Conservation (phyloP, 345 rosid genomes). For the Boechera retrofracta region DNA sequence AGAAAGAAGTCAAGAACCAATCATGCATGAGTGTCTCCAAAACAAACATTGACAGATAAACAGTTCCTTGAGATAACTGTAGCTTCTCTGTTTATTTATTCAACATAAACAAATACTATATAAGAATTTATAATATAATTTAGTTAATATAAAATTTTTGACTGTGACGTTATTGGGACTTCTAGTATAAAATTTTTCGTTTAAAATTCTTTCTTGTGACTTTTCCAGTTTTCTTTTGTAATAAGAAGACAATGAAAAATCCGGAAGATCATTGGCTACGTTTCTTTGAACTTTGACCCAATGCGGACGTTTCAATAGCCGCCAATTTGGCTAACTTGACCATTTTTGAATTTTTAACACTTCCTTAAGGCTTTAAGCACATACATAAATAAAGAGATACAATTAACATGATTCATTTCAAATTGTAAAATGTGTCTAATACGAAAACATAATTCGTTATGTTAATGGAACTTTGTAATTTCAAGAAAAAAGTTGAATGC, state of each 20-base stretch:
- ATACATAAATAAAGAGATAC: not conserved
- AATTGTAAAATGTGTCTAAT: not conserved
- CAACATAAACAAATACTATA: too few relatives aligned
- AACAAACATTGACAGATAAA: too few relatives aligned
- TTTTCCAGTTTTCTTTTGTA: not conserved
- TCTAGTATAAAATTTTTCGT: not conserved
- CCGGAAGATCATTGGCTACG: conserved; percentile 15
- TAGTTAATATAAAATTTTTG: not conserved
- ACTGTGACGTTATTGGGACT: conserved; percentile 5
- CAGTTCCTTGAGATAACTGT: too few relatives aligned
- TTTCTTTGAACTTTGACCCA: conserved; percentile 37
- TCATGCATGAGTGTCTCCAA: not conserved
- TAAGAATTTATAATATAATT: too few relatives aligned
- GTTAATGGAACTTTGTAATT: not conserved
- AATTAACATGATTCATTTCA: not conserved
- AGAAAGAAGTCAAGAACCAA: not conserved
- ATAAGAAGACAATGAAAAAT: not conserved
- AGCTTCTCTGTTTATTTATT: too few relatives aligned
- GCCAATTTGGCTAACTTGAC: conserved; percentile 38
- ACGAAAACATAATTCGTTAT: not conserved
- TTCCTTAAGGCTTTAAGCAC: not conserved
- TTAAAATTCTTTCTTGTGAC: conserved; percentile 2
- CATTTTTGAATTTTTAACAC: conserved; percentile 18
- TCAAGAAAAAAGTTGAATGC: not conserved
- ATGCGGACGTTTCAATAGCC: conserved; percentile 33